Evolutionary conservation across 495 filamentous ascomycete species (phyloP).

Genomic region (Clavariopsis aquatica): DNA sequence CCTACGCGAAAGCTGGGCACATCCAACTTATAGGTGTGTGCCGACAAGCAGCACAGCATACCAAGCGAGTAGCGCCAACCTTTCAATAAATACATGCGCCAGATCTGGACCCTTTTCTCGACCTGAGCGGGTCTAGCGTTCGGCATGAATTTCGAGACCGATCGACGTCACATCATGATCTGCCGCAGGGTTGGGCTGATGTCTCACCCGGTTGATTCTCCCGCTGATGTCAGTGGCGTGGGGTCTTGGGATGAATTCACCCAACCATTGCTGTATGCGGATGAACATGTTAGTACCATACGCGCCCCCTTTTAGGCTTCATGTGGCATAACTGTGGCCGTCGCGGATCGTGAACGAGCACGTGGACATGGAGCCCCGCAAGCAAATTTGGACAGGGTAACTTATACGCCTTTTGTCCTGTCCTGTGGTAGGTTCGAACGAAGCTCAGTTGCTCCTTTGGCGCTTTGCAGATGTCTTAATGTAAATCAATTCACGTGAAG

Average conservation of each 20-base stretch:
- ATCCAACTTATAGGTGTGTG: background rate
- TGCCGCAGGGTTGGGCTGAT: conserved; percentile 4
- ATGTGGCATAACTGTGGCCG: too few relatives aligned
- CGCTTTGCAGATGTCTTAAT: too few relatives aligned
- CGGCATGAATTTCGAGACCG: conserved; percentile 1
- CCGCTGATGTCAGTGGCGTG: conserved; percentile 19
- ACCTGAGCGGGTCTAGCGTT: background rate
- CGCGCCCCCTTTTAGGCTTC: too few relatives aligned
- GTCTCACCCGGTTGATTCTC: background rate
- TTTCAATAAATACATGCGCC: background rate
- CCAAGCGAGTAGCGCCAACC: background rate
- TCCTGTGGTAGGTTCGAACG: too few relatives aligned
- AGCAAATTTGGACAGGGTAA: background rate
- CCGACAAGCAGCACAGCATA: background rate
- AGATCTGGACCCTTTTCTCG: background rate
- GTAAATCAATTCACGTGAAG: too few relatives aligned
- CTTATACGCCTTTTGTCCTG: too few relatives aligned
- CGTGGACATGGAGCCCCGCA: background rate
- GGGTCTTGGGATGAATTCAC: background rate
- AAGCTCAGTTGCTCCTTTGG: too few relatives aligned
- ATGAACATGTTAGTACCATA: too few relatives aligned
- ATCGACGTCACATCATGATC: conserved; percentile 13
- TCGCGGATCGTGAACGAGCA: too few relatives aligned
- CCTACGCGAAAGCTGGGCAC: conserved; percentile 1
- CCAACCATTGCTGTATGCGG: background rate